These are phyloP conservation scores for Aspergillus oerlinghausenensis DNA, from an alignment of 2,329 filamentous ascomycete species.

Conservation along the genomic window DNA sequence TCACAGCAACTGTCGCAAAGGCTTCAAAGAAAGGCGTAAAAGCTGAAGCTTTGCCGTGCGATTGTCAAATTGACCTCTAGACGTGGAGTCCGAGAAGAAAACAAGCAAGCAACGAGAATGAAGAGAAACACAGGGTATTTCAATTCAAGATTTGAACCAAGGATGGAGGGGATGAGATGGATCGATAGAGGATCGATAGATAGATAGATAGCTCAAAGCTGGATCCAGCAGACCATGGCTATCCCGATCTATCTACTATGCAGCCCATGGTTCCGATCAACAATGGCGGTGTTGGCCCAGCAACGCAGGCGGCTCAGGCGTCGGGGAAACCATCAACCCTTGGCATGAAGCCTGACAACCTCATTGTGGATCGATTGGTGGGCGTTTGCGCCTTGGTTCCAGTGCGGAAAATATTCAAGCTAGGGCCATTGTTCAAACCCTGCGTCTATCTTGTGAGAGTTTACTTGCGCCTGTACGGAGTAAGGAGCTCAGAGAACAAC, in stretches of 20 bases:
- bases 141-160: slow-evolving; percentile 21
- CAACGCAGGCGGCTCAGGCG: slow-evolving; percentile 28
- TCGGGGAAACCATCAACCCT: slow-evolving; percentile 28
- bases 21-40: slow-evolving; percentile 6
- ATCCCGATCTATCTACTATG: slow-evolving; percentile 27
- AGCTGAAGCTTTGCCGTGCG: not conserved
- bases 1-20: not conserved
- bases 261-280: slow-evolving; percentile 34
- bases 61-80: not conserved
- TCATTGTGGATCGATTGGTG: slow-evolving; percentile 12
- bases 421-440: not conserved
- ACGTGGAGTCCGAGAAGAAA: slow-evolving; percentile 2
- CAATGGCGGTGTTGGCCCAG: slow-evolving; percentile 36
- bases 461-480: not conserved
- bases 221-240: slow-evolving; percentile 7
- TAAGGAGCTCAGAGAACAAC: not conserved
- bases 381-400: slow-evolving; percentile 13
- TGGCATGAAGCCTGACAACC: slow-evolving; percentile 13
- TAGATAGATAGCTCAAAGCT: slow-evolving; percentile 20
- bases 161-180: slow-evolving; percentile 15
- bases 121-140: slow-evolving; percentile 23
- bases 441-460: not conserved
- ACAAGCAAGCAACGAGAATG: slow-evolving; percentile 5
- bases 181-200: slow-evolving; percentile 22
- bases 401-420: not conserved